Conservation (phyloP, 1,284 basidiomycete genomes). For the Pulveroboletus sp. region DNA sequence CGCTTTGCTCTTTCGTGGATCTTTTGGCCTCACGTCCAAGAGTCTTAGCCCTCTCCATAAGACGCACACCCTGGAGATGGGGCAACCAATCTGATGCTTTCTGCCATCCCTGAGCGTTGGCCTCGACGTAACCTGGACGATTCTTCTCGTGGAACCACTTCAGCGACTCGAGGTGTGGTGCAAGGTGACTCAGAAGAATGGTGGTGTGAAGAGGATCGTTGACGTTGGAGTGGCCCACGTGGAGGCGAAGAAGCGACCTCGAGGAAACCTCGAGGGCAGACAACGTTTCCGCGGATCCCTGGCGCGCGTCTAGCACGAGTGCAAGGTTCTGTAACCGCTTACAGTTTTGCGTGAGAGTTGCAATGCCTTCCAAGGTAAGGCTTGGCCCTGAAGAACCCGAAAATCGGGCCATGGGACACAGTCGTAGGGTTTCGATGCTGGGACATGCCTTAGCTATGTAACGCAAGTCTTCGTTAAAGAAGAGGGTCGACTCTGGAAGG, state of each 20-base stretch:
- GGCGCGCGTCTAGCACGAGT: slow-evolving; percentile 61
- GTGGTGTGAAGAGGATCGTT: slow-evolving; percentile 64
- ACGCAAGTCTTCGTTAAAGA: slow-evolving; percentile 58
- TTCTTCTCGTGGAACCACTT: slow-evolving; percentile 77
- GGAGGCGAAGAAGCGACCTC: slow-evolving; percentile 61
- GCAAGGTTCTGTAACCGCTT: slow-evolving; percentile 61
- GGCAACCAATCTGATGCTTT: slow-evolving; percentile 65
- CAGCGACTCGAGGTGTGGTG: slow-evolving; percentile 64
- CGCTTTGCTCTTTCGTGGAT: slow-evolving; percentile 46
- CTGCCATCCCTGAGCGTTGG: slow-evolving; percentile 67
- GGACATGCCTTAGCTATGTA: slow-evolving; percentile 62
- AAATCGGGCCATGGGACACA: slow-evolving; percentile 70
- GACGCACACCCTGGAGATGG: slow-evolving; percentile 63
- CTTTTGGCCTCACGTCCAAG: slow-evolving; percentile 33
- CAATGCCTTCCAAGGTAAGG: slow-evolving; percentile 59
- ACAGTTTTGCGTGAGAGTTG: slow-evolving; percentile 58
- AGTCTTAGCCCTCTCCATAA: slow-evolving; percentile 55
- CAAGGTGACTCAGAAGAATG: slow-evolving; percentile 72
- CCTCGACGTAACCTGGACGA: slow-evolving; percentile 65
- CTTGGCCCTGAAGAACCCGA: slow-evolving; percentile 48
- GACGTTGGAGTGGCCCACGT: slow-evolving; percentile 73
- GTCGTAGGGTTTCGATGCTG: slow-evolving; percentile 60
- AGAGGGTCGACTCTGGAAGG: slow-evolving; percentile 69
- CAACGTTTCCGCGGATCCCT: slow-evolving; percentile 48
- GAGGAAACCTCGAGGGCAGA: slow-evolving; percentile 53